These are phyloP conservation scores for Sporobolomyces roseus DNA, from an alignment of 768 basidiomycete genomes.

Conservation along the genomic window DNA sequence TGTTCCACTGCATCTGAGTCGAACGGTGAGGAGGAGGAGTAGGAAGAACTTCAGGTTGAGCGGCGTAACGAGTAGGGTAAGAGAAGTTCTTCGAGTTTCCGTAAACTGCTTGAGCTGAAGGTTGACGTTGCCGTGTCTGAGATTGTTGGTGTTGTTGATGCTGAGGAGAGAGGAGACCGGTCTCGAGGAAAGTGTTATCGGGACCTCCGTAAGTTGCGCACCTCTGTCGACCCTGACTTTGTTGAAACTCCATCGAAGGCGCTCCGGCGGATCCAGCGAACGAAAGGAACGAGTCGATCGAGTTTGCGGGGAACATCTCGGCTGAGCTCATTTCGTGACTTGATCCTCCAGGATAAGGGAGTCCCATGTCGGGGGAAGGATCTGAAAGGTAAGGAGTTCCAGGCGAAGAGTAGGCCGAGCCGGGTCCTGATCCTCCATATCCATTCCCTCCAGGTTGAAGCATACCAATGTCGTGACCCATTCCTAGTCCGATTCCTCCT, in stretches of 20 bases:
- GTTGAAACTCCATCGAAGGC: background rate
- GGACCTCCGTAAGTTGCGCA: constrained; percentile 6
- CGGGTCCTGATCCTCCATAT: background rate
- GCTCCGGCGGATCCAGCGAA: background rate
- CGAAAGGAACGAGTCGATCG: constrained; percentile 28
- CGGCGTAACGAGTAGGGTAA: constrained; percentile 35
- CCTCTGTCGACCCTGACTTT: constrained; percentile 14
- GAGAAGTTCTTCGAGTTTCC: constrained; percentile 35
- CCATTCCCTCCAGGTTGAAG: background rate
- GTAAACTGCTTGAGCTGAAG: constrained; percentile 20
- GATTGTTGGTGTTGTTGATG: constrained; percentile 1
- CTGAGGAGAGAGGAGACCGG: constrained; percentile 16
- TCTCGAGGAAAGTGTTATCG: constrained; percentile 5
- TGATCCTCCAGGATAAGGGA: background rate
- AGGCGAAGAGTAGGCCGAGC: constrained; percentile 27
- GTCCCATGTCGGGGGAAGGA: constrained; percentile 25
- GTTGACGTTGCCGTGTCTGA: constrained; percentile 14
- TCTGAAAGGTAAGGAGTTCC: constrained; percentile 37
- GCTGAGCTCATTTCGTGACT: constrained; percentile 6
- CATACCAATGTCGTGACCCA: constrained; percentile 20
- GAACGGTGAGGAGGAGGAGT: constrained; percentile 6
- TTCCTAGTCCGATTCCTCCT: constrained; percentile 26
- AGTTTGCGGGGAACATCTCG: constrained; percentile 20
- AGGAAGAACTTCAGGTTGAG: background rate
- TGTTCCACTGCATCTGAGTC: background rate